Evolutionary conservation across 2,329 filamentous ascomycete genomes (phyloP).

Genomic region (Fusarium odoratissimum): DNA sequence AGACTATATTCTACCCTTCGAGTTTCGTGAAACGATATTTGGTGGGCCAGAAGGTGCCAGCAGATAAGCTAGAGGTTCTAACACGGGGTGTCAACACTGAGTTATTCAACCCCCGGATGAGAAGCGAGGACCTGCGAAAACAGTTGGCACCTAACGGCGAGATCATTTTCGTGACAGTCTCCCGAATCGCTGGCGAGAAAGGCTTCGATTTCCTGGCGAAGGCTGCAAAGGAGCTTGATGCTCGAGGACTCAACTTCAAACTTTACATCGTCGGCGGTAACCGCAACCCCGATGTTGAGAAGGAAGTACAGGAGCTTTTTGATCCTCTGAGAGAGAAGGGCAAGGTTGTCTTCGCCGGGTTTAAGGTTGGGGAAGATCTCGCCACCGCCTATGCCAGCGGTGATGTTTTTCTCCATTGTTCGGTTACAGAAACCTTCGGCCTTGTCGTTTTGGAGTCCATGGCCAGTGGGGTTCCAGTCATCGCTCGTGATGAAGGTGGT

Average conservation of each 20-base stretch:
- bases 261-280: constrained; percentile 77
- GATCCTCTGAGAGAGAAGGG: constrained; percentile 58
- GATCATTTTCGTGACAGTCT: constrained; percentile 73
- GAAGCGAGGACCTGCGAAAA: constrained; percentile 63
- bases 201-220: constrained; percentile 75
- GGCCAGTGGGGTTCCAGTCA: constrained; percentile 76
- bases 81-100: constrained; percentile 74
- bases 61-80: constrained; percentile 68
- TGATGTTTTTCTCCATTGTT: constrained; percentile 78
- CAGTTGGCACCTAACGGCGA: constrained; percentile 71
- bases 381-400: constrained; percentile 75
- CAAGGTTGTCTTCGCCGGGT: constrained; percentile 74
- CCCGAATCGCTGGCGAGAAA: constrained; percentile 76
- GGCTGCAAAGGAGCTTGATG: constrained; percentile 65
- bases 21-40: constrained; percentile 72
- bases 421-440: constrained; percentile 77
- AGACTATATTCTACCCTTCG: constrained; percentile 77
- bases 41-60: constrained; percentile 65
- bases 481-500: constrained; percentile 76
- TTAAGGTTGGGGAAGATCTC: constrained; percentile 69
- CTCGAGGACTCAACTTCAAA: constrained; percentile 68
- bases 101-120: constrained; percentile 66
- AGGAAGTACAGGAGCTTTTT: constrained; percentile 71
- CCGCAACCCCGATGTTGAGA: constrained; percentile 70
- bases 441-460: constrained; percentile 77